Conservation (phyloP, 176 grass and related monocot species). For the Oropetium thomaeum region DNA sequence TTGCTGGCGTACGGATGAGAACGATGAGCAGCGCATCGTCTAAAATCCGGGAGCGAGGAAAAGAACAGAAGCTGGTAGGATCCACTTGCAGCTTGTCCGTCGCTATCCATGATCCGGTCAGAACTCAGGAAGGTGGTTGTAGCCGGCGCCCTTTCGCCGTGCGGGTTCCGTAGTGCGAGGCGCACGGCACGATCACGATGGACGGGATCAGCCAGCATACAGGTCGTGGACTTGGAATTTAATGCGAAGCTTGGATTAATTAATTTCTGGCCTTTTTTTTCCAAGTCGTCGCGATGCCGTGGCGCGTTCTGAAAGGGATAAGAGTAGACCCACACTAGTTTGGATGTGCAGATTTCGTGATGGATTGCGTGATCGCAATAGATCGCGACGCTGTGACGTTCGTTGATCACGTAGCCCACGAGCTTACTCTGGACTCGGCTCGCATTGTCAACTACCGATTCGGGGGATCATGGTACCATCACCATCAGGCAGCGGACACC, state of each 20-base stretch:
- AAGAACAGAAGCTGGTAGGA: neutral
- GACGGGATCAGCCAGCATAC: neutral
- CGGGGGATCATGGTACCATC: no score
- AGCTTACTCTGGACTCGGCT: neutral
- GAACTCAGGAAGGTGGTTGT: neutral
- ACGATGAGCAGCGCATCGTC: neutral
- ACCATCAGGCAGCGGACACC: no score
- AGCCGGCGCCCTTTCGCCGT: neutral
- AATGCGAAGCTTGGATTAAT: neutral
- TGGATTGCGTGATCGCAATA: neutral
- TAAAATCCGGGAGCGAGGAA: neutral
- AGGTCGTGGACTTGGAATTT: neutral
- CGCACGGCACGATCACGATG: constrained; percentile 2
- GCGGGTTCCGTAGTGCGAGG: neutral
- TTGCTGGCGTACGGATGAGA: neutral
- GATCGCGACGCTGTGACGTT: neutral
- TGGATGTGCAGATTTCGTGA: neutral
- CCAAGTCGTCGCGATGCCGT: neutral
- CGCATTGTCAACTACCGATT: no score
- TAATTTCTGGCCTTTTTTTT: neutral
- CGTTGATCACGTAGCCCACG: neutral
- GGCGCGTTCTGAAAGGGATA: neutral
- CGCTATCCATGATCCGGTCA: neutral
- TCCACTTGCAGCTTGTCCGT: neutral
- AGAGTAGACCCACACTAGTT: neutral